A percentile compares a stretch with the other conserved stretches of the same genome.
phyloP scores from a whole-genome alignment of 192 early-diverging fungal genomes.

The Podila epicladia region DNA sequence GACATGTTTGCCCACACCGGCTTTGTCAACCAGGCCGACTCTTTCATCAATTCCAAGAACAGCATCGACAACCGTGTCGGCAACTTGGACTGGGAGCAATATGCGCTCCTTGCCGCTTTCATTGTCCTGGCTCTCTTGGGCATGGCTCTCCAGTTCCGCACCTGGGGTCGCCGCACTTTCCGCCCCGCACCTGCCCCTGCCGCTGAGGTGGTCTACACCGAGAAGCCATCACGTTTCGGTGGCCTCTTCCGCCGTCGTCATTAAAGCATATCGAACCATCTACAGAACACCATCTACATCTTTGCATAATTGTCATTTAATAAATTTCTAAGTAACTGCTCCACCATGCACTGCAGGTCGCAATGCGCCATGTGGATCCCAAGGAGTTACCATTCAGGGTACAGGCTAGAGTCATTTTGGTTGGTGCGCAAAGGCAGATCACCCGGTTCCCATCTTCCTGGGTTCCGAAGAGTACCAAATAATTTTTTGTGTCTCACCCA shows the following conservation, averaged over 20 bases:
- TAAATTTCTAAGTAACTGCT: no score
- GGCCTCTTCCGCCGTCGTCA: conserved; percentile 19
- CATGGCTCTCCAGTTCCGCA: conserved; percentile 31
- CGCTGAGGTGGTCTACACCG: conserved; percentile 21
- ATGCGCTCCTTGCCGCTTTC: conserved; percentile 23
- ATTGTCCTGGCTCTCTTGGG: conserved; percentile 36
- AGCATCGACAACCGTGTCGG: conserved; percentile 8
- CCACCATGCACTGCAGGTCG: no score
- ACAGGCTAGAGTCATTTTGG: no score
- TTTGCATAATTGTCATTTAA: no score
- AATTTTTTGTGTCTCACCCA: no score
- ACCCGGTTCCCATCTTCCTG: no score
- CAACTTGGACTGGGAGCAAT: background rate
- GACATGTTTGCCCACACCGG: conserved; percentile 67
- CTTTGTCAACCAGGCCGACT: conserved; percentile 34
- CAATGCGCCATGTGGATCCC: no score
- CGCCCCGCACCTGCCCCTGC: conserved; percentile 5
- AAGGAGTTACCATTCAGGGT: no score
- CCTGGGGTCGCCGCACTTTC: conserved; percentile 29
- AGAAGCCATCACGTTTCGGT: conserved; percentile 33
- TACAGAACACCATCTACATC: no score
- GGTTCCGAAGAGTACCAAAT: no score
- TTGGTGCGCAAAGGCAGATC: no score
- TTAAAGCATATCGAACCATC: conserved; percentile 2
- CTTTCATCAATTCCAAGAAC: conserved; percentile 43